These are phyloP conservation scores for Claviceps sp. DNA, from an alignment of 2,329 filamentous ascomycete species.

Conservation along the genomic window DNA sequence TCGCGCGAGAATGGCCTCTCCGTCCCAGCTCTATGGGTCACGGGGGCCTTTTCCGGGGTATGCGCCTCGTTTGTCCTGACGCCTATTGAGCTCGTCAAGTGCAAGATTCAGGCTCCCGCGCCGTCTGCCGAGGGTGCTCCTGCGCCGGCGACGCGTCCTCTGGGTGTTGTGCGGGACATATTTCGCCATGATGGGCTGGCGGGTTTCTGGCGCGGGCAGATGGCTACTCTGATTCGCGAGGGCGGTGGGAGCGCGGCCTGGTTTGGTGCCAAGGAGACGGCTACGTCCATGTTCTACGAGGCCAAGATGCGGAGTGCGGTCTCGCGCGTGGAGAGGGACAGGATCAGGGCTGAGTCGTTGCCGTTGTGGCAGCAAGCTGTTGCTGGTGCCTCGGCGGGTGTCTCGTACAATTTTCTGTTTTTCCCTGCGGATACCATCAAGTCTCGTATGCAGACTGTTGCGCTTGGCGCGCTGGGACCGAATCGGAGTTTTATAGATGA, in stretches of 20 bases:
- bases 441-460: constrained; percentile 86
- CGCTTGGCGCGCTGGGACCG: constrained; percentile 42
- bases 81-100: constrained; percentile 94
- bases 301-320: constrained; percentile 32
- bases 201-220: constrained; percentile 91
- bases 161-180: constrained; percentile 62
- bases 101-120: constrained; percentile 79
- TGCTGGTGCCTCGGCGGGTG: constrained; percentile 76
- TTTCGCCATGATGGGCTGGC: constrained; percentile 68
- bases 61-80: constrained; percentile 87
- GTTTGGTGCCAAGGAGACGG: constrained; percentile 85
- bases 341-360: constrained; percentile 38
- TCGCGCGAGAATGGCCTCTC: constrained; percentile 48
- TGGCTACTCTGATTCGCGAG: constrained; percentile 87
- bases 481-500: constrained; percentile 61
- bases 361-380: constrained; percentile 78
- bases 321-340: constrained; percentile 26
- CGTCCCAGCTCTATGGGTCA: constrained; percentile 60
- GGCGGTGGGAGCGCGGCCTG: constrained; percentile 87
- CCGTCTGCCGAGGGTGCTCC: constrained; percentile 26
- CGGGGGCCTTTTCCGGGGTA: constrained; percentile 74
- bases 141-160: constrained; percentile 36
- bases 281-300: constrained; percentile 55
- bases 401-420: constrained; percentile 94
- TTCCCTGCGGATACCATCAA: constrained; percentile 97